A percentile compares a stretch with the other conserved stretches of the same genome.
Conservation (phyloP, 176 grass and related monocot species). For the Avena atlantica region DNA sequence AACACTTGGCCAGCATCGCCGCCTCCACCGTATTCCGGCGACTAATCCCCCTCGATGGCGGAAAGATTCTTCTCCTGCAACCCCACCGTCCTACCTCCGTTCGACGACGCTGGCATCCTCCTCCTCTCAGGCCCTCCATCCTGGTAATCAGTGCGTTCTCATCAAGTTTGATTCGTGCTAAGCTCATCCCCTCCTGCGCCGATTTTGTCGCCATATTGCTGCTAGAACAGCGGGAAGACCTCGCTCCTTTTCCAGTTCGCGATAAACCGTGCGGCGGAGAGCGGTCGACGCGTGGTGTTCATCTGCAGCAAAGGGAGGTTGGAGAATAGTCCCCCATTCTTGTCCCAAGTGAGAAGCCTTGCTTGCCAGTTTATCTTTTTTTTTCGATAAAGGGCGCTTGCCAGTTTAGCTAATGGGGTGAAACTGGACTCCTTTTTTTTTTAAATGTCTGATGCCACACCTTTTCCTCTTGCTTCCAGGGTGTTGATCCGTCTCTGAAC, state of each 20-base stretch:
- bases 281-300: slow-evolving; percentile 73
- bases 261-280: slow-evolving; percentile 68
- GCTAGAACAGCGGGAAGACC: slow-evolving; percentile 74
- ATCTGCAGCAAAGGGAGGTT: slow-evolving; percentile 79
- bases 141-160: slow-evolving; percentile 49
- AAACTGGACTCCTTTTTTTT: neutral
- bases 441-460: slow-evolving; percentile 8
- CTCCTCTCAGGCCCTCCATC: slow-evolving; percentile 76
- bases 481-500: slow-evolving; percentile 58
- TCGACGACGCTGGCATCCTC: slow-evolving; percentile 29
- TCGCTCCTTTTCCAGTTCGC: slow-evolving; percentile 94
- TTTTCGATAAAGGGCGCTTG: neutral
- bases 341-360: slow-evolving; percentile 64
- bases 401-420: slow-evolving; percentile 5
- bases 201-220: neutral
- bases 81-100: neutral
- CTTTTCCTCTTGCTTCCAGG: slow-evolving; percentile 56
- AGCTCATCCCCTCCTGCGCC: neutral
- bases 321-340: slow-evolving; percentile 80
- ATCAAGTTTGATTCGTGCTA: neutral
- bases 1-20: slow-evolving; percentile 34
- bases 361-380: neutral
- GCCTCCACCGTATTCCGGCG: neutral
- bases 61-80: slow-evolving; percentile 70
- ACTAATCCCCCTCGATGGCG: slow-evolving; percentile 40